Percentiles rank a stretch among this genome's conserved stretches.
These are phyloP conservation scores for Saraca asoca DNA, from an alignment of 331 rosid genomes.

Conservation along the genomic window DNA sequence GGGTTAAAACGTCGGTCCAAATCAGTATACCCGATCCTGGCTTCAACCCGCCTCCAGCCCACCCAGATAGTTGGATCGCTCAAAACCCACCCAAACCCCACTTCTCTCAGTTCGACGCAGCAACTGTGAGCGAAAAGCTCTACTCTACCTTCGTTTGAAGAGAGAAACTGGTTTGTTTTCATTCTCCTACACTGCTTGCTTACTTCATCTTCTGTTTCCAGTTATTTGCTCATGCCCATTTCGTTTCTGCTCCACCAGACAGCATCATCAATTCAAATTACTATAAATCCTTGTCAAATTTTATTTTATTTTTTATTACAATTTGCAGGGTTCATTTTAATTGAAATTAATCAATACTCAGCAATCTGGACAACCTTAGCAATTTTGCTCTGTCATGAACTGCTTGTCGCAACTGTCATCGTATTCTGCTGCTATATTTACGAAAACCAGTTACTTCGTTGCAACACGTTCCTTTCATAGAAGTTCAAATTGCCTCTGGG, in stretches of 20 bases:
- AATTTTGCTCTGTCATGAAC: conserved; percentile 53
- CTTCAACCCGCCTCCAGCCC: too few species aligned
- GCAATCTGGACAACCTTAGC: conserved; percentile 23
- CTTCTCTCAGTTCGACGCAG: too few species aligned
- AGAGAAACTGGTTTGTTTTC: not conserved
- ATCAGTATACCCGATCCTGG: too few species aligned
- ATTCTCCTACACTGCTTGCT: too few species aligned
- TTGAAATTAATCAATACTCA: not conserved
- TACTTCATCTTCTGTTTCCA: not conserved
- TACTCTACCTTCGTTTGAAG: not conserved
- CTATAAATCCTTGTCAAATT: not conserved
- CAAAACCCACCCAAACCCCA: too few species aligned
- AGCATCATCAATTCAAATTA: not conserved
- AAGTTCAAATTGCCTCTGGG: conserved; percentile 37
- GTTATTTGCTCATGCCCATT: not conserved
- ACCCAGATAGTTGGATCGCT: too few species aligned
- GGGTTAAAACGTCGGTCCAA: too few species aligned
- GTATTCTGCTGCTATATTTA: conserved; percentile 49
- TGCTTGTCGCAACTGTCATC: conserved; percentile 57
- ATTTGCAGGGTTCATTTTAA: not conserved
- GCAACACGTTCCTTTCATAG: conserved; percentile 30
- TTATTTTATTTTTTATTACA: not conserved
- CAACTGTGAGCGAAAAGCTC: not conserved
- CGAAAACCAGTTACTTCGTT: conserved; percentile 37
- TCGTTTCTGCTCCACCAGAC: not conserved